Evolutionary conservation across 257 asterid genomes (phyloP).

Genomic region (Nicotiana tomentosiformis): DNA sequence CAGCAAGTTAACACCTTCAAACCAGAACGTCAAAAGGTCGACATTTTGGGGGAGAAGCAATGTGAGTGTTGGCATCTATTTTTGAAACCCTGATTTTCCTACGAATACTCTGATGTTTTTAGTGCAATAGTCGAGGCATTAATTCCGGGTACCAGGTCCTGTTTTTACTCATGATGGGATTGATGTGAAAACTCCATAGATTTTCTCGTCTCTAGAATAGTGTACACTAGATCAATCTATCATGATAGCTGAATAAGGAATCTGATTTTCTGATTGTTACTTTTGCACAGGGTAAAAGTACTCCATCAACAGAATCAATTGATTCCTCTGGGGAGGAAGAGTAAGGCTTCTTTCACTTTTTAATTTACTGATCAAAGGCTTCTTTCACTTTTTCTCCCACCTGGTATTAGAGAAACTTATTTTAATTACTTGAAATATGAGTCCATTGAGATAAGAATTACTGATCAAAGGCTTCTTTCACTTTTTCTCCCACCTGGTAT

Average conservation of each 20-base stretch:
- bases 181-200: not conserved
- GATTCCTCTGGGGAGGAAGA: conserved; percentile 98
- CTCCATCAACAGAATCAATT: conserved; percentile 68
- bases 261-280: conserved; percentile 18
- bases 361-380: conserved; percentile 20
- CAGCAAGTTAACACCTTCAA: conserved; percentile 41
- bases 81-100: not conserved
- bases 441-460: not conserved
- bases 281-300: conserved; percentile 55
- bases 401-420: not conserved
- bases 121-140: not conserved
- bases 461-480: conserved; percentile 21
- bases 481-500: not conserved
- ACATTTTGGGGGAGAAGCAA: conserved; percentile 78
- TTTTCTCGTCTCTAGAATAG: not conserved
- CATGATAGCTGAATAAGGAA: not conserved
- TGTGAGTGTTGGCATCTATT: conserved; percentile 40
- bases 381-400: not conserved
- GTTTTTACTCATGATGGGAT: not conserved
- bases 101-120: not conserved
- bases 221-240: not conserved
- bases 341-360: conserved; percentile 37
- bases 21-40: conserved; percentile 56
- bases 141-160: not conserved
- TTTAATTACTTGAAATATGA: not conserved